These are phyloP conservation scores for Rhizopogon salebrosus DNA, from an alignment of 768 basidiomycete species.

Conservation along the genomic window DNA sequence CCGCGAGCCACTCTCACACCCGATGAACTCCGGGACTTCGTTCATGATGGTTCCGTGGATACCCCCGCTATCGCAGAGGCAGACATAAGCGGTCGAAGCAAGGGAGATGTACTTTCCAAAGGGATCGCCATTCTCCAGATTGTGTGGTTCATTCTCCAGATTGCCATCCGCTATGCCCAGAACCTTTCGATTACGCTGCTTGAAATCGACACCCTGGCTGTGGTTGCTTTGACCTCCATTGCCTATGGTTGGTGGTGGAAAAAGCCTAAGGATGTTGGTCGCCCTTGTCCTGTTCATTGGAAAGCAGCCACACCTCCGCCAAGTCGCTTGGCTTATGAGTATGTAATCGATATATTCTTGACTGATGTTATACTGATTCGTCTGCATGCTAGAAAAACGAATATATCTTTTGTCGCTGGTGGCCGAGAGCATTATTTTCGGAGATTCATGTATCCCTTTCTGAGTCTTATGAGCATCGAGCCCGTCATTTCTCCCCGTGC, in stretches of 20 bases:
- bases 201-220: too few species aligned
- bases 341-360: neutral
- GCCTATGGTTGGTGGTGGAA: too few species aligned
- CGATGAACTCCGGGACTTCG: neutral
- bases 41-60: neutral
- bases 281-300: neutral
- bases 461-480: neutral
- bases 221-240: too few species aligned
- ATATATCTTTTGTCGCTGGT: too few species aligned
- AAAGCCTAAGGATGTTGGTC: too few species aligned
- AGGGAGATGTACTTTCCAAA: slow-evolving; percentile 32
- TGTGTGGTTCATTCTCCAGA: slow-evolving; percentile 30
- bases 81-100: slow-evolving; percentile 21
- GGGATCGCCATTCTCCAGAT: slow-evolving; percentile 29
- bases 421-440: too few species aligned
- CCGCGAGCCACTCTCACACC: too few species aligned
- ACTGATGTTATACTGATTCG: neutral
- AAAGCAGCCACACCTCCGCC: neutral
- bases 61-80: slow-evolving; percentile 3
- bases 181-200: too few species aligned
- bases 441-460: neutral
- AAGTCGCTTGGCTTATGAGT: neutral
- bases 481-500: neutral
- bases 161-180: slow-evolving; percentile 22
- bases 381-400: neutral